A percentile compares a stretch with the other conserved stretches of the same genome.
Evolutionary conservation across 2,329 filamentous ascomycete genomes (phyloP).

Genomic region (Neospermospora avenae): DNA sequence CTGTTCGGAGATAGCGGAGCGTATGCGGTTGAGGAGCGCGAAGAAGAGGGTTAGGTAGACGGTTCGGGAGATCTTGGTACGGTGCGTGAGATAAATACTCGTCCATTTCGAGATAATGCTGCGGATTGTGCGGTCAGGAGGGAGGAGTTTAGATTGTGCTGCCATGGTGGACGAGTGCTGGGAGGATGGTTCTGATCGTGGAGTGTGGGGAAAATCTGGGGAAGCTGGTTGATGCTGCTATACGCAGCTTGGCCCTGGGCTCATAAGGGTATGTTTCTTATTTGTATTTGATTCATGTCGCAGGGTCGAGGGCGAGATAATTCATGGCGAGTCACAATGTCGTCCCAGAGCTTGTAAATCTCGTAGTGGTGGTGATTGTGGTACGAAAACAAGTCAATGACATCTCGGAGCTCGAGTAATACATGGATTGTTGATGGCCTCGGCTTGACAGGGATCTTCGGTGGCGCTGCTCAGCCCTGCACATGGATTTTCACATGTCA

Average conservation of each 20-base stretch:
- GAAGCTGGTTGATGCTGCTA: slow-evolving; percentile 17
- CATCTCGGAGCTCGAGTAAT: background rate
- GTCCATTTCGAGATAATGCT: slow-evolving; percentile 64
- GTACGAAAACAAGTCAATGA: too few relatives aligned
- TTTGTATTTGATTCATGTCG: background rate
- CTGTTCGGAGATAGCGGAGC: slow-evolving; percentile 88
- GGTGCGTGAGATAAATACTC: slow-evolving; percentile 71
- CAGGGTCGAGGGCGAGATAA: background rate
- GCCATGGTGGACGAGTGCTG: slow-evolving; percentile 53
- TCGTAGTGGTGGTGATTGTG: background rate
- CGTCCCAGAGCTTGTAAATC: background rate
- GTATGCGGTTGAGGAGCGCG: slow-evolving; percentile 80
- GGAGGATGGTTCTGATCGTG: background rate
- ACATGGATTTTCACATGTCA: slow-evolving; percentile 4
- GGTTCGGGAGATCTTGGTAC: slow-evolving; percentile 76
- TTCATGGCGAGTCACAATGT: background rate
- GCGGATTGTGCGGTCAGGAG: slow-evolving; percentile 60
- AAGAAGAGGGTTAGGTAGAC: slow-evolving; percentile 81
- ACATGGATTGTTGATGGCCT: background rate
- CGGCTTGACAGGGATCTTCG: background rate
- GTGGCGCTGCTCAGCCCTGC: background rate
- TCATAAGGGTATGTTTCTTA: background rate
- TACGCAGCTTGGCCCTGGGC: background rate
- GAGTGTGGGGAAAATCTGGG: slow-evolving; percentile 20
- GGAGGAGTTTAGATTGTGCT: slow-evolving; percentile 71